Evolutionary conservation across 495 filamentous ascomycete genomes (phyloP).

Genomic region (Lasiosphaeriaceae sp.): DNA sequence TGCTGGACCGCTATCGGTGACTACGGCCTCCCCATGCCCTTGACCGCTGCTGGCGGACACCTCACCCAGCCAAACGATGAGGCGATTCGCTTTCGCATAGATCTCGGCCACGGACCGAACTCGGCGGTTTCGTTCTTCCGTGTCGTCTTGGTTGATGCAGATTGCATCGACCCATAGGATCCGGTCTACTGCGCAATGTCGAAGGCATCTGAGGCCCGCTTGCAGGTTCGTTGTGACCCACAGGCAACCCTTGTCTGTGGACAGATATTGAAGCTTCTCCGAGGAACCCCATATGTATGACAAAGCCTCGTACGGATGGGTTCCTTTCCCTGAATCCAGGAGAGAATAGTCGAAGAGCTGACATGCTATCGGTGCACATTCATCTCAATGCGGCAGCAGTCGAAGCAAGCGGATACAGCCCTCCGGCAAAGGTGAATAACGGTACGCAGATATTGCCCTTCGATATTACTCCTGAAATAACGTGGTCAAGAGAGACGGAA

Average conservation of each 20-base stretch:
- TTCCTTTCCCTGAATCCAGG: neutral
- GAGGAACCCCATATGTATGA: neutral
- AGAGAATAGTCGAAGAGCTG: neutral
- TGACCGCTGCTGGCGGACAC: slow-evolving; percentile 17
- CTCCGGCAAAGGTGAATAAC: neutral
- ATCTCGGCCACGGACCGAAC: slow-evolving; percentile 30
- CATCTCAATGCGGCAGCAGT: neutral
- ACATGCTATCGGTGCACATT: neutral
- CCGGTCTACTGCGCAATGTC: neutral
- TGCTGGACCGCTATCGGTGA: neutral
- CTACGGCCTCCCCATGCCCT: slow-evolving; percentile 20
- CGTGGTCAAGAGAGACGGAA: too few species aligned
- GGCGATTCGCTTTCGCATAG: slow-evolving; percentile 29
- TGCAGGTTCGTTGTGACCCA: neutral
- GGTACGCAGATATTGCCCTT: too few species aligned
- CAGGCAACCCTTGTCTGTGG: neutral
- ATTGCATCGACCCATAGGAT: slow-evolving; percentile 8
- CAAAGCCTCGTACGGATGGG: neutral
- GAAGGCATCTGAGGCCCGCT: neutral
- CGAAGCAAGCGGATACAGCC: neutral
- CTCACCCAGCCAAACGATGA: slow-evolving; percentile 37
- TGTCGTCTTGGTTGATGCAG: slow-evolving; percentile 19
- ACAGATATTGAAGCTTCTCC: neutral
- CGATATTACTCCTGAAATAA: too few species aligned
- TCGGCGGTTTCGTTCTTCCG: slow-evolving; percentile 13